Evolutionary conservation across 495 filamentous ascomycete genomes (phyloP).

Genomic region (Podospora sp.): DNA sequence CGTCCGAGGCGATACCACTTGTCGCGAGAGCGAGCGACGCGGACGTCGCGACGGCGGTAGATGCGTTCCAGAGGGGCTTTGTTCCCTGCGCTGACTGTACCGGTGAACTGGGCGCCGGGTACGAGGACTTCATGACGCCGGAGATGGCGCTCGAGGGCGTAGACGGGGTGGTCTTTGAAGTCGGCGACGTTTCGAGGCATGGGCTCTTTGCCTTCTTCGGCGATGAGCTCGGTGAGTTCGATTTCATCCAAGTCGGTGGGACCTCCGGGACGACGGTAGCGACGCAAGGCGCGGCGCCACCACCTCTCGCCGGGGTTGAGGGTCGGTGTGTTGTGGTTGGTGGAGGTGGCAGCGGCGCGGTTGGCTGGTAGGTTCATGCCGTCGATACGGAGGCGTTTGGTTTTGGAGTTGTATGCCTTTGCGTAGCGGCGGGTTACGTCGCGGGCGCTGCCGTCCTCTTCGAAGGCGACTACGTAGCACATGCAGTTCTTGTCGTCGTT

Average conservation of each 20-base stretch:
- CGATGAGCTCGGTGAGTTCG: constrained; percentile 74
- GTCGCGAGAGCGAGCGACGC: constrained; percentile 70
- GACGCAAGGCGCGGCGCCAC: constrained; percentile 65
- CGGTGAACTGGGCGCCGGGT: constrained; percentile 68
- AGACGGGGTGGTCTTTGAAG: constrained; percentile 91
- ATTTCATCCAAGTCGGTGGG: constrained; percentile 73
- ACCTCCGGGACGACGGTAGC: constrained; percentile 57
- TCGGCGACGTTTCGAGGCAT: constrained; percentile 90
- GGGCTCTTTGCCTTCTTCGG: constrained; percentile 71
- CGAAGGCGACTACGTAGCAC: constrained; percentile 84
- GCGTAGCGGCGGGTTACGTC: constrained; percentile 83
- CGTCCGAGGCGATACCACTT: constrained; percentile 88
- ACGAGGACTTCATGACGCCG: constrained; percentile 76
- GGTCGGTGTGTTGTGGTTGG: not conserved
- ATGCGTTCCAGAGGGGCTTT: constrained; percentile 58
- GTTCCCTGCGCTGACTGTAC: constrained; percentile 74
- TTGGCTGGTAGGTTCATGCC: constrained; percentile 21
- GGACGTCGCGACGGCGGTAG: constrained; percentile 79
- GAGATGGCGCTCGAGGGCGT: constrained; percentile 87
- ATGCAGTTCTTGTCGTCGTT: constrained; percentile 72
- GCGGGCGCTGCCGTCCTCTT: constrained; percentile 67
- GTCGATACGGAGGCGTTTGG: constrained; percentile 74
- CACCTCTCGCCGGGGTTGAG: constrained; percentile 61
- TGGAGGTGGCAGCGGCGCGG: not conserved
- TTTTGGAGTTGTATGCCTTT: constrained; percentile 87